Percentiles rank a stretch among this genome's conserved stretches.
Conservation (phyloP, 441 rosid species). For the Breynia disticha region DNA sequence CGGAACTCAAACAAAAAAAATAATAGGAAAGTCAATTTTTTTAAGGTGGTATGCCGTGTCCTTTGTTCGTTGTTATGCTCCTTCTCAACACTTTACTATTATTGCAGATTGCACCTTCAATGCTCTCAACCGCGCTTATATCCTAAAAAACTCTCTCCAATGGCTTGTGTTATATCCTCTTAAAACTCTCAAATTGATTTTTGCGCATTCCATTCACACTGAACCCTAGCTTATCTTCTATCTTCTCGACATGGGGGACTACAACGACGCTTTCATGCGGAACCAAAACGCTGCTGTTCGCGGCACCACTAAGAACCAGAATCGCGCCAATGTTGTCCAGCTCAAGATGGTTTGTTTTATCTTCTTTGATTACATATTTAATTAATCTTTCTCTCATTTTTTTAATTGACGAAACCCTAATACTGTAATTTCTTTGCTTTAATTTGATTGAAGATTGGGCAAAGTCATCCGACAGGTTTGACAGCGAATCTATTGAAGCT, state of each 20-base stretch:
- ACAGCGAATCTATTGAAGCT: slow-evolving; percentile 83
- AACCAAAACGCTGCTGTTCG: slow-evolving; percentile 83
- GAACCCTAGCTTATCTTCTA: slow-evolving; percentile 13
- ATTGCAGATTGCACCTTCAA: too few species aligned
- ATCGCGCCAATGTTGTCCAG: slow-evolving; percentile 91
- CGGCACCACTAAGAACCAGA: slow-evolving; percentile 80
- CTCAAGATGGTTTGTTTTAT: slow-evolving; percentile 67
- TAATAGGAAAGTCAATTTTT: too few species aligned
- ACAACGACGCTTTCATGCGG: slow-evolving; percentile 86
- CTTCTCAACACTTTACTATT: too few species aligned
- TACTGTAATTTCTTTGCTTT: neutral
- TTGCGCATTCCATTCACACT: neutral
- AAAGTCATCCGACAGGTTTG: slow-evolving; percentile 91
- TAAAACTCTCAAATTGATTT: neutral
- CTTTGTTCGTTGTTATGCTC: too few species aligned
- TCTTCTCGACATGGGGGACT: slow-evolving; percentile 57
- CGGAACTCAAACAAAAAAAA: too few species aligned
- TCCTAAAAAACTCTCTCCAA: too few species aligned
- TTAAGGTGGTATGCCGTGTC: too few species aligned
- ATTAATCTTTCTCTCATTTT: neutral
- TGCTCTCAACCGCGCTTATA: too few species aligned
- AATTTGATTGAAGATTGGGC: slow-evolving; percentile 45
- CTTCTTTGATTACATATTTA: neutral
- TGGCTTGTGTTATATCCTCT: too few species aligned
- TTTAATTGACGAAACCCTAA: neutral